phyloP scores from a whole-genome alignment of 2,329 filamentous ascomycete genomes.

The Nannizzia gypsea region DNA sequence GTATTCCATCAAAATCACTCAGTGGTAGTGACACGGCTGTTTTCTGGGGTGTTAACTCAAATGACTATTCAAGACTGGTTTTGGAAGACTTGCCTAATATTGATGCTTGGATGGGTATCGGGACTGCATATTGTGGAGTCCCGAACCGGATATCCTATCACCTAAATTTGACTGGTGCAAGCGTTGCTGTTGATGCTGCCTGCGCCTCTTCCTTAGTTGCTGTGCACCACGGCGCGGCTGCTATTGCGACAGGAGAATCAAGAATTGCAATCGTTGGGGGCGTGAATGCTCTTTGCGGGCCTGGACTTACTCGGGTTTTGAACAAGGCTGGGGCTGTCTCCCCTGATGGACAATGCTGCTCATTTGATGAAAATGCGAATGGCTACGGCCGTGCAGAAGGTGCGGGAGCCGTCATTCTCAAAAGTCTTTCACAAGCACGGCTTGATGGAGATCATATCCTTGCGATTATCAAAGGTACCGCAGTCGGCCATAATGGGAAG shows the following conservation, averaged over 20 bases:
- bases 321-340: constrained; percentile 52
- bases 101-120: neutral
- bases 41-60: constrained; percentile 5
- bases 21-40: constrained; percentile 6
- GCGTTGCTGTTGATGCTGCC: constrained; percentile 39
- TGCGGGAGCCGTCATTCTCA: constrained; percentile 53
- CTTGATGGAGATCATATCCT: constrained; percentile 52
- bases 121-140: constrained; percentile 7
- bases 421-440: constrained; percentile 61
- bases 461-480: constrained; percentile 46
- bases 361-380: constrained; percentile 46
- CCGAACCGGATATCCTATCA: constrained; percentile 19
- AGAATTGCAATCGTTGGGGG: constrained; percentile 13
- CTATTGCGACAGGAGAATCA: constrained; percentile 15
- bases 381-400: constrained; percentile 56
- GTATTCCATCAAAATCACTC: neutral
- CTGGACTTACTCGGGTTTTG: constrained; percentile 6
- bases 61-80: constrained; percentile 13
- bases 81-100: neutral
- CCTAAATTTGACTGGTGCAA: constrained; percentile 17
- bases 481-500: constrained; percentile 14
- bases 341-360: constrained; percentile 36
- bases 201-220: constrained; percentile 21
- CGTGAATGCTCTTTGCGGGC: constrained; percentile 10
- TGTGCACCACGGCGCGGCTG: constrained; percentile 15